These are phyloP conservation scores for Termitomyces sp. DNA, from an alignment of 768 basidiomycete species.

Conservation along the genomic window DNA sequence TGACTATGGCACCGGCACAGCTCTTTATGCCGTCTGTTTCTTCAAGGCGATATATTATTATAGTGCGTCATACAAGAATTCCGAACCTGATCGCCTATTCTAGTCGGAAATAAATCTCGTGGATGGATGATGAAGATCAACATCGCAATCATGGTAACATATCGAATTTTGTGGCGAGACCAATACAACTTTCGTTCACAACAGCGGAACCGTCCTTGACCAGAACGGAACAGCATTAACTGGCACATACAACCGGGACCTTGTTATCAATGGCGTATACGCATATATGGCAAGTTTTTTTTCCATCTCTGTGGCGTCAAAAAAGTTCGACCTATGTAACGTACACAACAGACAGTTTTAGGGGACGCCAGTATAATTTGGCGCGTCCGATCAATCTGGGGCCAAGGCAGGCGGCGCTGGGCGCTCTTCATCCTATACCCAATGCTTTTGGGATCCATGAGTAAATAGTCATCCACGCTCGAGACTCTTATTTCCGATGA, in stretches of 20 bases:
- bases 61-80: neutral
- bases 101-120: constrained; percentile 1
- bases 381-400: constrained; percentile 4
- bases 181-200: constrained; percentile 3
- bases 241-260: constrained; percentile 2
- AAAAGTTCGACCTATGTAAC: neutral
- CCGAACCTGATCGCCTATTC: neutral
- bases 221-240: neutral
- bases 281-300: neutral
- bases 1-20: no score
- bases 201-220: neutral
- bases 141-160: constrained; percentile 6
- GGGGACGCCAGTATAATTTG: constrained; percentile 8
- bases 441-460: neutral
- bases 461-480: neutral
- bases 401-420: constrained; percentile 4
- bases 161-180: constrained; percentile 1
- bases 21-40: neutral
- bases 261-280: constrained; percentile 5
- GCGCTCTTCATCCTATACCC: neutral
- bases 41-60: neutral
- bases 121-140: constrained; percentile 3
- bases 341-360: constrained; percentile 1
- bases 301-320: neutral
- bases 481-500: neutral